phyloP scores from a whole-genome alignment of 352 stramenopile genomes.

The Pythium plurisporium region DNA sequence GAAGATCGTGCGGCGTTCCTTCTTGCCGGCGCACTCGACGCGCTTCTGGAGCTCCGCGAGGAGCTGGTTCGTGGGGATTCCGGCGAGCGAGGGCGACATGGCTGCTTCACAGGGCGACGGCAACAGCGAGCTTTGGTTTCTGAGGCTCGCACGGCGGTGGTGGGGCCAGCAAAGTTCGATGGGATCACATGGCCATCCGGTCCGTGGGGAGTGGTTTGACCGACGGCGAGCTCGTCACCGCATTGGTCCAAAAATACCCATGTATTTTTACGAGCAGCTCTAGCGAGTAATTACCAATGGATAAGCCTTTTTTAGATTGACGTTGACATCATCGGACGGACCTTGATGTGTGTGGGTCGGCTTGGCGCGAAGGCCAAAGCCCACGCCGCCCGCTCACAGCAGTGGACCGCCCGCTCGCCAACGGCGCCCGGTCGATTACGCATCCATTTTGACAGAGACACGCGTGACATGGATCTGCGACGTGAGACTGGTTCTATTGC shows the following conservation, averaged over 20 bases:
- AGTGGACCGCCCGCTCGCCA: no score
- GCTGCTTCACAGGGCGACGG: neutral
- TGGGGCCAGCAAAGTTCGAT: neutral
- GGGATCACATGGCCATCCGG: constrained; percentile 1
- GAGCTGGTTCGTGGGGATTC: constrained; percentile 77
- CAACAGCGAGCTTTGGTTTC: constrained; percentile 15
- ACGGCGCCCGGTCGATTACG: neutral
- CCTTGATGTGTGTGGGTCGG: neutral
- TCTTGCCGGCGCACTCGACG: constrained; percentile 90
- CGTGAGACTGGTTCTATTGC: neutral
- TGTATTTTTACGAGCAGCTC: constrained; percentile 12
- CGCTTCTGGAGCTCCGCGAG: constrained; percentile 90
- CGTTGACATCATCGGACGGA: neutral
- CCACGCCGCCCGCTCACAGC: no score
- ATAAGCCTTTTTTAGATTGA: neutral
- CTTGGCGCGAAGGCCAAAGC: no score
- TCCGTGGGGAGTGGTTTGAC: neutral
- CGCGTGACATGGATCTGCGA: neutral
- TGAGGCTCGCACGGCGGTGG: constrained; percentile 2
- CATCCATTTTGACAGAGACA: neutral
- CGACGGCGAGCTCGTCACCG: constrained; percentile 6
- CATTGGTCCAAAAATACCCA: constrained; percentile 20
- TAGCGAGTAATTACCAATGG: constrained; percentile 7
- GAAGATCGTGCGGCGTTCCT: constrained; percentile 93
- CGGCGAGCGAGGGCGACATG: constrained; percentile 61